A percentile compares a stretch with the other conserved stretches of the same genome.
Conservation (phyloP, 1,139 yeast species). For the Neolecta irregularis region DNA sequence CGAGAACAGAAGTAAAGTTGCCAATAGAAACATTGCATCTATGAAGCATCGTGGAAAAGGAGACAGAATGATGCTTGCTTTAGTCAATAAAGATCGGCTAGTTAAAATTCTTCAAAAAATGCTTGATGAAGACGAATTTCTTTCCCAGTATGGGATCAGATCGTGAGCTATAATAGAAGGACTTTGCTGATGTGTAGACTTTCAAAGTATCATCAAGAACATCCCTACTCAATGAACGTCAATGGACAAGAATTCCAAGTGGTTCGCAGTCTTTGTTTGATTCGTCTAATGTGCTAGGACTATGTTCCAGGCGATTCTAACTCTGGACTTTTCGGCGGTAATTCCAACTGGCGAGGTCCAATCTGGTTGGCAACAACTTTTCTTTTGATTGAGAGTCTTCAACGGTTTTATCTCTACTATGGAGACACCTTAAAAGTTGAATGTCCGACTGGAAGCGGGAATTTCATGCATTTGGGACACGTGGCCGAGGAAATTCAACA, state of each 20-base stretch:
- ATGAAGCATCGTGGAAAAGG: conserved; percentile 78
- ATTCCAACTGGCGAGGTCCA: conserved; percentile 98
- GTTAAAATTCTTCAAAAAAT: conserved; percentile 61
- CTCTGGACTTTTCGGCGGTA: conserved; percentile 92
- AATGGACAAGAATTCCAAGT: conserved; percentile 63
- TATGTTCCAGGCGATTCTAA: conserved; percentile 90
- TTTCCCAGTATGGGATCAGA: conserved; percentile 77
- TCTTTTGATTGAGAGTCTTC: conserved; percentile 72
- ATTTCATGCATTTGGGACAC: conserved; percentile 66
- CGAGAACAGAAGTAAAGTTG: conserved; percentile 52
- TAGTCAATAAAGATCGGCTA: conserved; percentile 71
- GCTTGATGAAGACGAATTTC: conserved; percentile 80
- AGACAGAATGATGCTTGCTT: conserved; percentile 63
- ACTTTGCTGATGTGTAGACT: no score
- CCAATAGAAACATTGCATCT: conserved; percentile 81
- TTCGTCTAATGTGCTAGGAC: no score
- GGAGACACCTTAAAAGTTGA: conserved; percentile 79
- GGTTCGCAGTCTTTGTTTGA: no score
- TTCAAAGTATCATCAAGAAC: conserved; percentile 72
- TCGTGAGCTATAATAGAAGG: no score
- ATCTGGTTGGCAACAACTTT: conserved; percentile 95
- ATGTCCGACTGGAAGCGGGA: conserved; percentile 82
- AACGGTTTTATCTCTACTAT: conserved; percentile 77
- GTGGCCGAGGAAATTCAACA: conserved; percentile 88
- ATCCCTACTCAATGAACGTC: conserved; percentile 80